Conservation (phyloP, 306 rosid species). For the Luffa acutangula region DNA sequence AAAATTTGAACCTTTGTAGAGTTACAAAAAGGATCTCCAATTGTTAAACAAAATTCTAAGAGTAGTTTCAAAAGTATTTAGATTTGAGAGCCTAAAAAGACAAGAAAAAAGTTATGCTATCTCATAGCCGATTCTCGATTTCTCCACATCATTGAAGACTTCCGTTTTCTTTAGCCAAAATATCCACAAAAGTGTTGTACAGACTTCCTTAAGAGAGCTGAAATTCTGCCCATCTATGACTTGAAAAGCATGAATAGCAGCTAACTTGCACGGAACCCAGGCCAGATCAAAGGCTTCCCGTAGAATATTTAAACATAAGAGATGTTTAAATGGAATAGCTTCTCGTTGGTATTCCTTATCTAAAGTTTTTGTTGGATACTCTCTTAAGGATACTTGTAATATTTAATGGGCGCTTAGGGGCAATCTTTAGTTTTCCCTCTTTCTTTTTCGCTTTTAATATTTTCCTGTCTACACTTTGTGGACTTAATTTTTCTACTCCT, state of each 20-base stretch:
- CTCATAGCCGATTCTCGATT: neutral
- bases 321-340: neutral
- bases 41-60: neutral
- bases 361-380: too few relatives aligned
- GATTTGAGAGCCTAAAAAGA: neutral
- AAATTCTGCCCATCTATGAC: neutral
- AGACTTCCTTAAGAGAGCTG: neutral
- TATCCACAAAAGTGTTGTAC: neutral
- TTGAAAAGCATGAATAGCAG: neutral
- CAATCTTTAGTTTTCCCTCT: neutral
- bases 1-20: neutral
- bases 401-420: neutral
- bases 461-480: neutral
- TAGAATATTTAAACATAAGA: neutral
- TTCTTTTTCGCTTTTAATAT: neutral
- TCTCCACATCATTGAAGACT: neutral
- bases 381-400: neutral
- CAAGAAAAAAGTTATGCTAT: neutral
- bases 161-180: neutral
- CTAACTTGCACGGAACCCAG: neutral
- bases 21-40: neutral
- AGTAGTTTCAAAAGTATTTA: neutral
- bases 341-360: neutral
- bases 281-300: neutral
- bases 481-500: neutral